Evolutionary conservation across 2,329 filamentous ascomycete species (phyloP).

Genomic region (Colletotrichum sp.): DNA sequence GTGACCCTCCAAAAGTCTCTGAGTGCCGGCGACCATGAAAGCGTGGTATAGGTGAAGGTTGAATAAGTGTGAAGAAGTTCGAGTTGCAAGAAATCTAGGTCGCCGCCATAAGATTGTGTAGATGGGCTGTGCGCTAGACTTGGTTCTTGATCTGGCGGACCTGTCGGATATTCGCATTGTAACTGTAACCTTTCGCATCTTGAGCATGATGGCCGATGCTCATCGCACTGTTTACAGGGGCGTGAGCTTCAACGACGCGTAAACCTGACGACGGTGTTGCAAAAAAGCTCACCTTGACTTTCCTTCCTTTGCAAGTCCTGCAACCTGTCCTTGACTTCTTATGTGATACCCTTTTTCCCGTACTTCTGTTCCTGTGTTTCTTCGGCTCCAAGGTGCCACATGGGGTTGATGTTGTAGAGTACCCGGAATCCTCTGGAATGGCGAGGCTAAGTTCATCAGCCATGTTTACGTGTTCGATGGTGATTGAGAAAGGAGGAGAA

Average conservation of each 20-base stretch:
- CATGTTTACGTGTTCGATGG: not conserved
- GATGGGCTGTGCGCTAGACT: not conserved
- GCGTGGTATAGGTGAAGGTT: not conserved
- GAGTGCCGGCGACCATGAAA: not conserved
- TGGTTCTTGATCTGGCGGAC: not conserved
- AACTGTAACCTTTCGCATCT: not conserved
- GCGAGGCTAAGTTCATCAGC: not conserved
- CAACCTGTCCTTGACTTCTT: not conserved
- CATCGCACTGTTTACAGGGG: not conserved
- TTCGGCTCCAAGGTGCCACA: not conserved
- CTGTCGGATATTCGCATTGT: not conserved
- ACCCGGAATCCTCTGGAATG: not conserved
- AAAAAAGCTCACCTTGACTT: conserved; percentile 1
- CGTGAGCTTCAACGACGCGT: not conserved
- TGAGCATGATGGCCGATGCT: not conserved
- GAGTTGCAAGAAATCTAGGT: not conserved
- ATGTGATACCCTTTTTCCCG: not conserved
- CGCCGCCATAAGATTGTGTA: not conserved
- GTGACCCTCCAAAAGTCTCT: conserved; percentile 8
- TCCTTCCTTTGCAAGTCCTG: not conserved
- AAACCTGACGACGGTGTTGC: not conserved
- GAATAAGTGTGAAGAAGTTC: conserved; percentile 5
- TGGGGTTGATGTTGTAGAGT: not conserved
- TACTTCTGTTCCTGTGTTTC: not conserved
- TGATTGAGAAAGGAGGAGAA: not conserved